A percentile compares a stretch with the other conserved stretches of the same genome.
phyloP scores from a whole-genome alignment of 148 eudicot genomes.

The Fagopyrum homotropicum region DNA sequence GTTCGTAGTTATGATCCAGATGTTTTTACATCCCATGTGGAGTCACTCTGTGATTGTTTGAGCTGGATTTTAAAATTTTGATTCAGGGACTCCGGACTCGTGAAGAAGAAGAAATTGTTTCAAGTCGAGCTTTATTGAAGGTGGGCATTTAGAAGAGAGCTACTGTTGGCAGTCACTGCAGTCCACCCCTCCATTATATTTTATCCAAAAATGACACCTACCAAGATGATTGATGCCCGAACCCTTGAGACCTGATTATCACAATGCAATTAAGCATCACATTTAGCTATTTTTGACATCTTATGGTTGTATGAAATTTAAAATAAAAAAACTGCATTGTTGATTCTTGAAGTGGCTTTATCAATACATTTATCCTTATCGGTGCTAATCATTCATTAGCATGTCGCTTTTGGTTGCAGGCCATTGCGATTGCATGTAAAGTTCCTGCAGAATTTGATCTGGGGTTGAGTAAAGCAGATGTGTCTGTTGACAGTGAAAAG shows the following conservation, averaged over 20 bases:
- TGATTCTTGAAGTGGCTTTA: not conserved
- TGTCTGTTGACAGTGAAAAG: conserved; percentile 40
- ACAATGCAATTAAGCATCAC: not conserved
- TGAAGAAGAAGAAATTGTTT: conserved; percentile 84
- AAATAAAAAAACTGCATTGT: not conserved
- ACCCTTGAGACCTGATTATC: not conserved
- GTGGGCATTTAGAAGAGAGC: conserved; percentile 24
- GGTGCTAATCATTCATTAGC: not conserved
- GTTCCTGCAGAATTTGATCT: conserved; percentile 32
- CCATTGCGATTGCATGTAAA: conserved; percentile 64
- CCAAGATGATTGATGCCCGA: not conserved
- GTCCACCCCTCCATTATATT: not conserved
- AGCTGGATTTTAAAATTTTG: conserved; percentile 10
- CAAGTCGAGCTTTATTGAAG: conserved; percentile 76
- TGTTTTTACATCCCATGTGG: not conserved
- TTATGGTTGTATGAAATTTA: not conserved
- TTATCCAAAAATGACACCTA: not conserved
- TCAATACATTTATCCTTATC: not conserved
- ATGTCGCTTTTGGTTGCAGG: conserved; percentile 32
- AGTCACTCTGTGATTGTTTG: not conserved
- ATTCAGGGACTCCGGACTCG: conserved; percentile 82
- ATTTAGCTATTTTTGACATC: not conserved
- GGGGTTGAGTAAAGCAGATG: conserved; percentile 49
- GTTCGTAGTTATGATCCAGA: not conserved
- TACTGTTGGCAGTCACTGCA: not conserved